Base-by-base conservation (phyloP, 2,329 filamentous ascomycete genomes). In the Hypoxylon sp. region DNA sequence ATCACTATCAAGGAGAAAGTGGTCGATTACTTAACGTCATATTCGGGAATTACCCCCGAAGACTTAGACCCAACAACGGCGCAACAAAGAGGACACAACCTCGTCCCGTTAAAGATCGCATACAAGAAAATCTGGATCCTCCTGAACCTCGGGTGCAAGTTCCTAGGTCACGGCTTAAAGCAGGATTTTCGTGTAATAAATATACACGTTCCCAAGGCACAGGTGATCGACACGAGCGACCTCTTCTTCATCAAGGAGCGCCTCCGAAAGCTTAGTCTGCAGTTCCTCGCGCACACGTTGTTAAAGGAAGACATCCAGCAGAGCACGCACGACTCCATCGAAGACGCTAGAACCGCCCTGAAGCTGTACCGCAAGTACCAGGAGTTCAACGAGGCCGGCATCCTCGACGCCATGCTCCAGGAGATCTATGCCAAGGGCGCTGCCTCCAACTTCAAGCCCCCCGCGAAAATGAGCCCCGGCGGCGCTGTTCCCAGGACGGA, bases 41-140 rank as follows among this genome's bases (percentile, higher is more conserved):
- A 94, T 83, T 98, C 95, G 0, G 96, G 96, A 46, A 97, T 99
- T 73, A 92, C 91, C 3, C 88, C 91, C 1, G 91, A 92, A 22
- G 96, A 99, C 76, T 85, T 99, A 8, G 94, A 97, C 74, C 90
- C 91, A 3, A 71, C 53, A 8, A 72, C 26, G 86, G 89, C 62
- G 86, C 88, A n/a, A 92, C 92, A 47, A 88, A 87, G 59, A 26
- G 76, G 76, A 9, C 95, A 97, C 80, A 93, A 94, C 60, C 87
- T 98, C 0, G 90, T 98, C 8, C 88, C 92, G 1, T 86, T 98
- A 44, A 99, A 99, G 79, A 88, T 92, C 64, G 94, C 93, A 1
- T 99, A 98, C 85, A 99, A 99, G 82, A 98, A 98, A 80, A 89
- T 99, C 31, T 99, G 97, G 97, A 88, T 98, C 14, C 86, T 99